A percentile compares a stretch with the other conserved stretches of the same genome.
Conservation (phyloP, 2,329 filamentous ascomycete genomes). For the Alternaria arbusti region DNA sequence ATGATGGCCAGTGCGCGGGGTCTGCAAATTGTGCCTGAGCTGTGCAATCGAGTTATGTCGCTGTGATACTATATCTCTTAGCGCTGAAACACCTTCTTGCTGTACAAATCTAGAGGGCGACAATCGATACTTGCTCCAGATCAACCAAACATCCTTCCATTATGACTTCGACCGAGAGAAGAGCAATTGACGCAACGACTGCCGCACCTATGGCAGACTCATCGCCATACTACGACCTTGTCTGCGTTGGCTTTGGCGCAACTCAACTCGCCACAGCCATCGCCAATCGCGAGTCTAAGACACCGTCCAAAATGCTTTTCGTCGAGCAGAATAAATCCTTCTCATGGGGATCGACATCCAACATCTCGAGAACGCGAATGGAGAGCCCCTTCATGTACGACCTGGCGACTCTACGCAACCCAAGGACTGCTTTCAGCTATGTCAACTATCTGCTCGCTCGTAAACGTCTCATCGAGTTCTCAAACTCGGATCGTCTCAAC, state of each 20-base stretch:
- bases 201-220: slow-evolving; percentile 19
- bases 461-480: slow-evolving; percentile 43
- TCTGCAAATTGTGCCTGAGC: slow-evolving; percentile 12
- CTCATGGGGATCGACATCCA: slow-evolving; percentile 39
- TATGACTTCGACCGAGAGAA: slow-evolving; percentile 32
- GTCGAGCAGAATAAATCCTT: slow-evolving; percentile 42
- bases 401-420: slow-evolving; percentile 44
- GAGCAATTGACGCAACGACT: slow-evolving; percentile 15
- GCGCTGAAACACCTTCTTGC: slow-evolving; percentile 6
- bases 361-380: slow-evolving; percentile 43
- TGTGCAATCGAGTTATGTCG: slow-evolving; percentile 3
- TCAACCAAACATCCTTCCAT: slow-evolving; percentile 1
- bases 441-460: slow-evolving; percentile 42
- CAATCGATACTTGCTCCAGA: not conserved
- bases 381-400: slow-evolving; percentile 45
- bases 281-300: slow-evolving; percentile 40
- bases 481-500: slow-evolving; percentile 47
- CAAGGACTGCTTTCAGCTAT: slow-evolving; percentile 45
- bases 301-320: slow-evolving; percentile 37
- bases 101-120: not conserved
- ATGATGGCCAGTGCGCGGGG: slow-evolving; percentile 20
- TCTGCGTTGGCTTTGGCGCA: slow-evolving; percentile 47
- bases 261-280: slow-evolving; percentile 46
- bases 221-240: slow-evolving; percentile 35
- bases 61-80: slow-evolving; percentile 9